Conservation (phyloP, 805 yeast species). For the Yarrowia sp. region DNA sequence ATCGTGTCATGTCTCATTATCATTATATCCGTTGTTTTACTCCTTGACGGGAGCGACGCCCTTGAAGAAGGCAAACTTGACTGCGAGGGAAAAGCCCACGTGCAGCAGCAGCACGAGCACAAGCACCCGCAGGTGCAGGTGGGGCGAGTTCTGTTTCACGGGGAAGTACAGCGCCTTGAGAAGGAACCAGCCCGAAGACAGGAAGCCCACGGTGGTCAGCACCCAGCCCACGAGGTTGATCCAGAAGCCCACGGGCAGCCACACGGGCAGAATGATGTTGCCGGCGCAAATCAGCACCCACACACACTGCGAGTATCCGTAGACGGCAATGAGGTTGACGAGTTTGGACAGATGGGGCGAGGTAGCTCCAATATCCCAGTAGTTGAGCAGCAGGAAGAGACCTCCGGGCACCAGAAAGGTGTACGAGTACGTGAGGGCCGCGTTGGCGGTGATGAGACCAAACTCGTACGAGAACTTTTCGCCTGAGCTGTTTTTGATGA, state of each 20-base stretch:
- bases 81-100: conserved; percentile 64
- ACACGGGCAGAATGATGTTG: conserved; percentile 60
- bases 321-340: conserved; percentile 70
- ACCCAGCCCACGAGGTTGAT: conserved; percentile 65
- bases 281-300: conserved; percentile 86
- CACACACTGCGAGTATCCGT: conserved; percentile 81
- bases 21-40: conserved; percentile 1
- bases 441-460: conserved; percentile 68
- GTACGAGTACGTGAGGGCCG: conserved; percentile 77
- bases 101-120: conserved; percentile 58
- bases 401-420: conserved; percentile 67
- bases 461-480: conserved; percentile 65
- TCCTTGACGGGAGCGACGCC: conserved; percentile 42
- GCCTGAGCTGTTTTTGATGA: conserved; percentile 59
- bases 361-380: conserved; percentile 60
- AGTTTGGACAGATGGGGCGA: conserved; percentile 53
- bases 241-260: conserved; percentile 50
- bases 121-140: conserved; percentile 46
- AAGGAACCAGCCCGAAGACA: conserved; percentile 63
- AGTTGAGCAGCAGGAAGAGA: conserved; percentile 61
- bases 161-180: conserved; percentile 35
- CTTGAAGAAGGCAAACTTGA: conserved; percentile 71
- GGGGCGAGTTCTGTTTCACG: conserved; percentile 34
- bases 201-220: conserved; percentile 65
- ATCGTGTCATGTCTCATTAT: conserved; percentile 28